Conservation (phyloP, 2,329 filamentous ascomycete species). For the Xylariaceae sp. region DNA sequence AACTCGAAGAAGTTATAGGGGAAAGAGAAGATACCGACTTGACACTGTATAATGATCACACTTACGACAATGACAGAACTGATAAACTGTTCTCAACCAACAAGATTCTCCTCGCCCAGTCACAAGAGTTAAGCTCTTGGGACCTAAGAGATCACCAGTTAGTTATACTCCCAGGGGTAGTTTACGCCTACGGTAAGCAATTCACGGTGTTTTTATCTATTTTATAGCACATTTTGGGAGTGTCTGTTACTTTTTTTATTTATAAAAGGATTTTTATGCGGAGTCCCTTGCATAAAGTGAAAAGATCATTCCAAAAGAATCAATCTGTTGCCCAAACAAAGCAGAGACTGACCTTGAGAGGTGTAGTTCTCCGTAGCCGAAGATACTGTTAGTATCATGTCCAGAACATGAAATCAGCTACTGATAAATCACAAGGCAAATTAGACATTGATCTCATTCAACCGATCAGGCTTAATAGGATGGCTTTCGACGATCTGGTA, state of each 20-base stretch:
- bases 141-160: slow-evolving; percentile 20
- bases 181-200: slow-evolving; percentile 25
- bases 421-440: background rate
- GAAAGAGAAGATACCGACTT: slow-evolving; percentile 5
- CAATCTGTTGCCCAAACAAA: too few species aligned
- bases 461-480: slow-evolving; percentile 15
- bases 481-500: slow-evolving; percentile 21
- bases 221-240: too few species aligned
- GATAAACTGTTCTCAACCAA: slow-evolving; percentile 15
- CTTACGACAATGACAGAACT: slow-evolving; percentile 19
- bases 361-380: slow-evolving; percentile 22
- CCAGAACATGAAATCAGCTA: background rate
- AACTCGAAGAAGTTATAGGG: slow-evolving; percentile 16
- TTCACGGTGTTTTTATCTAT: too few species aligned
- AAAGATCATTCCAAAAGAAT: too few species aligned
- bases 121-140: slow-evolving; percentile 8
- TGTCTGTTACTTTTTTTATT: too few species aligned
- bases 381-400: slow-evolving; percentile 20
- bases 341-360: too few species aligned
- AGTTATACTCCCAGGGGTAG: slow-evolving; percentile 14
- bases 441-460: slow-evolving; percentile 17
- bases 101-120: slow-evolving; percentile 12
- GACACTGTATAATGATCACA: slow-evolving; percentile 21
- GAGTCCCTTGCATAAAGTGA: too few species aligned
- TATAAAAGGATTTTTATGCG: too few species aligned